Evolutionary conservation across 768 basidiomycete species (phyloP), one percentile per base, ranked within the genome.

Genomic region (Cystoderma amianthinum): DNA sequence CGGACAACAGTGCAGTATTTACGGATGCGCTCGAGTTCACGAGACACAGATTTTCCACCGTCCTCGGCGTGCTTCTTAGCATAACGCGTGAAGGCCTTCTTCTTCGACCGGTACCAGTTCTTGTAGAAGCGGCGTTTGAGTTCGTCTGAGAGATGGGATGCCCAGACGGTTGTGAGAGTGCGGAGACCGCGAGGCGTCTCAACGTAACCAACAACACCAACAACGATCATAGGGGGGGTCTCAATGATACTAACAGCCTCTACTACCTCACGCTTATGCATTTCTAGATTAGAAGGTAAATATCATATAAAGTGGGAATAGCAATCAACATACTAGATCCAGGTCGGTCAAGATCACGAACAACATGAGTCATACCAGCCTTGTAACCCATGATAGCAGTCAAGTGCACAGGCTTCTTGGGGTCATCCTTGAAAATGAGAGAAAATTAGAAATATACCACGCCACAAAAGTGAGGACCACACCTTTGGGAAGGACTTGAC

Each of bases 61-160:
- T 93, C 87, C 64, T 97, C 95, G 44, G 94, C 87, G 64, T 95
- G 86, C 74, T 95, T 98, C 83, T 96, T 96, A 64, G 96, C 94
- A 68, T 99, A 99, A 62, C 92, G 91, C 59, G 96, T 99, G 82
- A 98, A 99, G 30, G 96, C 96, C 84, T 99, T 99, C 82, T 98
- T 98, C 88, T 99, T 99, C 38, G 92, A 95, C 54, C 90, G 85
- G 78, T 98, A 98, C 94, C 95, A 97, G 80, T 95, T 96, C 79
- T 93, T 94, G 86, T 98, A 97, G 85, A 99, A 97, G 55, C 96
- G 82, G 59, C 96, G 90, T 72, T 95, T 99, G 64, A 98, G 63
- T 64, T 97, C 94, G 64, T 97, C 96, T 28, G 91, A 94, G 32
- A 99, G 80, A 67, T 99, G 96, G 53, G 89, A 87, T 36, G 96